Conservation (phyloP, 2,329 filamentous ascomycete species). For the Cladobotryum mycophilum region DNA sequence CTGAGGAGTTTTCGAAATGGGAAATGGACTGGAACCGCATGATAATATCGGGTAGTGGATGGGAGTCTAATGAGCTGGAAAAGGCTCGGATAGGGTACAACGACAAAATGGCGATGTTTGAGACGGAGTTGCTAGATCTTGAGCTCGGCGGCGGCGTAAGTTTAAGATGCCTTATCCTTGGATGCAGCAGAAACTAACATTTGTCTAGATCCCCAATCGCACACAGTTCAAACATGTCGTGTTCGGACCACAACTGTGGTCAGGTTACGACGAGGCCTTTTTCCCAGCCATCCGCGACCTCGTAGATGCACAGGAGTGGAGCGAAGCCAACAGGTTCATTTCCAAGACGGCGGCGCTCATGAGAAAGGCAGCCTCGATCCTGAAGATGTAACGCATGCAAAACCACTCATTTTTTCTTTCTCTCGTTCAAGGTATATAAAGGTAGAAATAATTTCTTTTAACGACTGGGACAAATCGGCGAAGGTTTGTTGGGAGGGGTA, state of each 20-base stretch:
- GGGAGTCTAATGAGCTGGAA: constrained; percentile 65
- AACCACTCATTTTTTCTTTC: not conserved
- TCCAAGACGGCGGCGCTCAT: constrained; percentile 67
- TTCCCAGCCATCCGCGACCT: constrained; percentile 77
- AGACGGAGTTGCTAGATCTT: constrained; percentile 75
- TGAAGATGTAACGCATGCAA: constrained; percentile 20
- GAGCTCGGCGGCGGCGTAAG: constrained; percentile 67
- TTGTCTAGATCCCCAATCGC: constrained; percentile 65
- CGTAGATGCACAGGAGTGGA: constrained; percentile 66
- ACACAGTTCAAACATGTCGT: constrained; percentile 92
- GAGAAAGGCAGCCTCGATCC: constrained; percentile 45
- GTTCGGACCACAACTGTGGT: constrained; percentile 77
- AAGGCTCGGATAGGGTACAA: constrained; percentile 71
- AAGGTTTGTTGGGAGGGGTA: not conserved
- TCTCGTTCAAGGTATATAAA: not conserved
- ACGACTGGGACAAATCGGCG: not conserved
- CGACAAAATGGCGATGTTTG: constrained; percentile 70
- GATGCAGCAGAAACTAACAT: constrained; percentile 10
- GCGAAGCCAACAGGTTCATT: constrained; percentile 58
- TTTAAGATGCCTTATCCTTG: constrained; percentile 21
- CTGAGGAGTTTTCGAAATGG: constrained; percentile 64
- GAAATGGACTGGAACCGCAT: constrained; percentile 69
- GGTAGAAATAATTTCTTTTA: not conserved
- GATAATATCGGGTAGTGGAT: constrained; percentile 65
- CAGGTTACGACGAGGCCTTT: constrained; percentile 31